Evolutionary conservation across 2,329 filamentous ascomycete species (phyloP).

Genomic region (Nigrospora sphaerica): DNA sequence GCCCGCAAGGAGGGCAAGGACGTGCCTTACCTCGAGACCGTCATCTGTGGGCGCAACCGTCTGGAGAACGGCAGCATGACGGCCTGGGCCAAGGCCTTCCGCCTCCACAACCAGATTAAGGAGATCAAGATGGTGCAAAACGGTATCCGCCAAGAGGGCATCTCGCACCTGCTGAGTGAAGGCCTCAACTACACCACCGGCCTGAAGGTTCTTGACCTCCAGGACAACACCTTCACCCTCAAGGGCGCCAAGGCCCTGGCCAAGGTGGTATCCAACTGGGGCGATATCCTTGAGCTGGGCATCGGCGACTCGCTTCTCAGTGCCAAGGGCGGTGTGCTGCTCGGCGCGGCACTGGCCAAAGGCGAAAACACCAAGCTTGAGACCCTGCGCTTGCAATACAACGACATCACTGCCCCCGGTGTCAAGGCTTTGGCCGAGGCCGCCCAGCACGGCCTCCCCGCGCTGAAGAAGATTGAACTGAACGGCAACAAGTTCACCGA

Average conservation of each 20-base stretch:
- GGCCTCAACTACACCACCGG: slow-evolving; percentile 65
- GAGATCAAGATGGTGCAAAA: slow-evolving; percentile 97
- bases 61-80: slow-evolving; percentile 95
- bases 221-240: slow-evolving; percentile 94
- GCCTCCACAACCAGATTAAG: slow-evolving; percentile 73
- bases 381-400: slow-evolving; percentile 80
- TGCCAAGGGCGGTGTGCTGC: slow-evolving; percentile 65
- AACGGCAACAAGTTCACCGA: slow-evolving; percentile 95
- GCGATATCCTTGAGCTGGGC: slow-evolving; percentile 71
- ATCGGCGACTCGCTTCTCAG: slow-evolving; percentile 83
- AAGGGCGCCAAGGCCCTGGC: slow-evolving; percentile 73
- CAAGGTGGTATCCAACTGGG: slow-evolving; percentile 67
- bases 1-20: slow-evolving; percentile 64
- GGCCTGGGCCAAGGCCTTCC: slow-evolving; percentile 85
- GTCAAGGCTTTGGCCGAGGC: slow-evolving; percentile 66
- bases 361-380: slow-evolving; percentile 76
- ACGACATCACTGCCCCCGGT: slow-evolving; percentile 78
- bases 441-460: slow-evolving; percentile 61
- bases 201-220: slow-evolving; percentile 76
- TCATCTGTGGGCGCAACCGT: slow-evolving; percentile 92
- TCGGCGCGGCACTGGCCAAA: slow-evolving; percentile 65
- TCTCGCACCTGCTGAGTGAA: slow-evolving; percentile 70
- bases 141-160: slow-evolving; percentile 90
- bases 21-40: slow-evolving; percentile 84
- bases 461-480: slow-evolving; percentile 78